phyloP scores from a whole-genome alignment of 345 rosid genomes.

The Tarenaya hassleriana region DNA sequence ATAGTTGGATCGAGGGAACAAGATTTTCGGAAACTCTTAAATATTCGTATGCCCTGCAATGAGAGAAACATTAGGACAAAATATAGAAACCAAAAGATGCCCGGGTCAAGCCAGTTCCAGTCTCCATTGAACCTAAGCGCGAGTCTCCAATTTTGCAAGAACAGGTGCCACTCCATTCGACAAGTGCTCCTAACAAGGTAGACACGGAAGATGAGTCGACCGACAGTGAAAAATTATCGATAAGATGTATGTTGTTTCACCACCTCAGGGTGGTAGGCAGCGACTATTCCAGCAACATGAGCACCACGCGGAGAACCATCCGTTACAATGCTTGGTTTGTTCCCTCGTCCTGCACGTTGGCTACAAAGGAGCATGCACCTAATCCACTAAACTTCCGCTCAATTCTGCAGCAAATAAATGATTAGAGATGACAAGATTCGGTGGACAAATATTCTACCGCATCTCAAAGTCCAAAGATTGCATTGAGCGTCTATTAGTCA shows the following conservation, averaged over 20 bases:
- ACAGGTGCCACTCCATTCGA: constrained; percentile 97
- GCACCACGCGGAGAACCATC: constrained; percentile 96
- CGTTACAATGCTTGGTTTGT: constrained; percentile 78
- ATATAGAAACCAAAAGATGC: constrained; percentile 34
- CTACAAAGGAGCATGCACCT: constrained; percentile 87
- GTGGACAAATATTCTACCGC: constrained; percentile 7
- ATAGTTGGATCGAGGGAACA: too few species aligned
- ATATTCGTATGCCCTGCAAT: constrained; percentile 78
- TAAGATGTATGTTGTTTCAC: constrained; percentile 7
- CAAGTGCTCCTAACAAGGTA: constrained; percentile 63
- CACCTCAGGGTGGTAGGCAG: constrained; percentile 93
- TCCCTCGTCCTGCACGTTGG: constrained; percentile 73
- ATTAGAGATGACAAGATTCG: background rate
- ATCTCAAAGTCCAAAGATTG: background rate
- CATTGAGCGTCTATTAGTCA: too few species aligned
- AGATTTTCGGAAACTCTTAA: too few species aligned
- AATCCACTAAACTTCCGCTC: constrained; percentile 93
- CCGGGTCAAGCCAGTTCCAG: constrained; percentile 94
- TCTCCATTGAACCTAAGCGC: constrained; percentile 93
- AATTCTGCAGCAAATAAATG: constrained; percentile 38
- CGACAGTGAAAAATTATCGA: constrained; percentile 14
- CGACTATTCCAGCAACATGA: constrained; percentile 96
- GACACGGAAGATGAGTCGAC: constrained; percentile 17
- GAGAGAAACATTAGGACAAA: constrained; percentile 22
- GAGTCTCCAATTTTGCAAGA: constrained; percentile 98